A percentile compares a stretch with the other conserved stretches of the same genome.
Conservation (phyloP, 1,284 basidiomycete genomes). For the Rhodotorula sp. region DNA sequence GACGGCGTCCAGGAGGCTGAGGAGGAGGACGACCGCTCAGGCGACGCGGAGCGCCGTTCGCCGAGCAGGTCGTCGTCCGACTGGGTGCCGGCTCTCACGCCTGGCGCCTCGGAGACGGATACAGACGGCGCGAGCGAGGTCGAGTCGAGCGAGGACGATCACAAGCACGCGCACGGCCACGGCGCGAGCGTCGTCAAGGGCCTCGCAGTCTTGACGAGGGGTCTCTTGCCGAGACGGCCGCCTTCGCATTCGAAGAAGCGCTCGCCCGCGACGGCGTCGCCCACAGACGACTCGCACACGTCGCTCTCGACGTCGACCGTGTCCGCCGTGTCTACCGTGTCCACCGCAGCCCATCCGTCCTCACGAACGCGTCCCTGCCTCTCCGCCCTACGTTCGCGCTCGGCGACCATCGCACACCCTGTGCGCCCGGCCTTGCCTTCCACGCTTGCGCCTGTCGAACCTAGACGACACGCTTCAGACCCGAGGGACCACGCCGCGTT, state of each 20-base stretch:
- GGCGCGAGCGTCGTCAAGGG: not conserved
- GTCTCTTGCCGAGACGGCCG: not conserved
- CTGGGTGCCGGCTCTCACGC: not conserved
- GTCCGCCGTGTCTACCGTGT: not conserved
- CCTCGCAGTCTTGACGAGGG: not conserved
- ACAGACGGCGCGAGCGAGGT: not conserved
- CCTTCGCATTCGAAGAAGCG: not conserved
- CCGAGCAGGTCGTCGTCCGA: not conserved
- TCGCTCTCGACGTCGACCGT: not conserved
- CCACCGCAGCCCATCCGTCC: no score
- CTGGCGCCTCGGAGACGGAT: not conserved
- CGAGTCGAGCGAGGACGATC: not conserved
- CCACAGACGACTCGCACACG: not conserved
- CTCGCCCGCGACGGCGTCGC: not conserved
- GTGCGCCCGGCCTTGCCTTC: not conserved
- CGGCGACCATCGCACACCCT: no score
- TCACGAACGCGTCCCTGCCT: no score
- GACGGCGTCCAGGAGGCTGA: constrained; percentile 1
- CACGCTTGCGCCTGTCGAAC: not conserved
- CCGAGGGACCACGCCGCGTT: not conserved
- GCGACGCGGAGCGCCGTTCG: no score
- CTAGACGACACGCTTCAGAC: not conserved
- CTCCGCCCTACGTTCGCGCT: no score
- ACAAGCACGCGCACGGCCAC: not conserved
- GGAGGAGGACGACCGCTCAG: not conserved